Base-by-base conservation (phyloP, 2,329 filamentous ascomycete species). In the Mariannaea sp. region DNA sequence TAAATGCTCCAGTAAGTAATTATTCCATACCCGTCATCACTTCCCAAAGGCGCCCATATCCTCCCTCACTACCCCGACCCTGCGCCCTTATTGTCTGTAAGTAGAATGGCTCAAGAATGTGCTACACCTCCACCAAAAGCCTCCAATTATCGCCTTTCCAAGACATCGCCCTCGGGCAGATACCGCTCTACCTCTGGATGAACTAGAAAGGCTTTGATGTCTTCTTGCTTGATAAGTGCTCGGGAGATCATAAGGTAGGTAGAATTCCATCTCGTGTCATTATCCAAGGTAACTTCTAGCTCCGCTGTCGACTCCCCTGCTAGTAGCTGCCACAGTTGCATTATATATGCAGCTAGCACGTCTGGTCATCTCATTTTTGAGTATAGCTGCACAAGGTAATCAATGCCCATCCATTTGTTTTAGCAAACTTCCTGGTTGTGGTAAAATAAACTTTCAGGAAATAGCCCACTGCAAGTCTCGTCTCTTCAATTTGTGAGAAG, bases 181-280 rank as follows among this genome's bases (percentile, higher is more conserved):
- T 8, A 47, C 39, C 7, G 16, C 44, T 47, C 44, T 10, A 46
- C 32, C 0, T 46, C 43, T 10, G 32, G 32, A 29, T 46, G 14
- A 1, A 46, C 43, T 13, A 46, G 30, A 33, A 39, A 47, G 20
- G 44, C 44, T 33, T 16, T 47, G 14, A 47, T 39, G n/a, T 47
- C 44, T 30, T 33, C 44, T 14, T 47, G 16, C 44, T 47, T 47
- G 22, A 47, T 16, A 19, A 39, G 44, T 14, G 33, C 44, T 47
- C 10, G 16, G 39, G 32, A 39, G 44, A 39, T 30, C n/a, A 47
- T 47, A 8, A 47, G 33, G 5, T 47, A 47, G 17, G 47, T 42
- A 14, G 30, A 36, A 7, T 38, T 50, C 22, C 38, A 24, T 24
- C 22, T 24, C 22, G 8, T 24, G 22, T 24, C 8, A 8, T 24